phyloP scores from a whole-genome alignment of 208 protist species.

The Phytomonas sp. region DNA sequence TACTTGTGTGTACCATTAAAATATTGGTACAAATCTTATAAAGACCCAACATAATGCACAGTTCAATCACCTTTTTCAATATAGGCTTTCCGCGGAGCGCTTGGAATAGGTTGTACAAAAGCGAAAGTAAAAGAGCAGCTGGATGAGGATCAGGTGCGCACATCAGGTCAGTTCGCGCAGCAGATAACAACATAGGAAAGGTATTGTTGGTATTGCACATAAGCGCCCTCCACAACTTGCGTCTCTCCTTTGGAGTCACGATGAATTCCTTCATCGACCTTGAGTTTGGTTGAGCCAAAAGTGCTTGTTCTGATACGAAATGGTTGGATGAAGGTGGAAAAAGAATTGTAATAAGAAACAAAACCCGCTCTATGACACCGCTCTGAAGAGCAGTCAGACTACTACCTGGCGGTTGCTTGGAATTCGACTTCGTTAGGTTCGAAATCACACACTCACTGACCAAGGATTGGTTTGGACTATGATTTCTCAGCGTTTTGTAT shows the following conservation, averaged over 20 bases:
- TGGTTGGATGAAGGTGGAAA: not conserved
- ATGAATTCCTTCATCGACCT: not conserved
- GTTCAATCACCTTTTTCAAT: conserved; percentile 1
- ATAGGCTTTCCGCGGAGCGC: not conserved
- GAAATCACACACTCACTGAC: not conserved
- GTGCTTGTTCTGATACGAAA: not conserved
- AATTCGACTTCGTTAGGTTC: not conserved
- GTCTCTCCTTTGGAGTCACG: not conserved
- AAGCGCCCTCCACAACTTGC: not conserved
- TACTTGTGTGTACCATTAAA: not conserved
- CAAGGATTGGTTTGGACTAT: not conserved
- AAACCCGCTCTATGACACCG: not conserved
- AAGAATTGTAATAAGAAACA: not conserved
- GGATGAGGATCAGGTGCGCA: not conserved
- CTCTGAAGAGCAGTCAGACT: not conserved
- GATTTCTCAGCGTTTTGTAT: not conserved
- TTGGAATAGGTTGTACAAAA: not conserved
- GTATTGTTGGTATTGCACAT: not conserved
- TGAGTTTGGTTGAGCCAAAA: not conserved
- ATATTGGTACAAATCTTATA: not conserved
- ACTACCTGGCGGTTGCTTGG: not conserved
- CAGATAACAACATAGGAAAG: not conserved
- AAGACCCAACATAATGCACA: not conserved
- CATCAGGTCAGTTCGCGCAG: not conserved
- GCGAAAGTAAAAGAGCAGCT: not conserved